phyloP scores from a whole-genome alignment of 2,329 filamentous ascomycete species.

The Pseudogymnoascus sp. region DNA sequence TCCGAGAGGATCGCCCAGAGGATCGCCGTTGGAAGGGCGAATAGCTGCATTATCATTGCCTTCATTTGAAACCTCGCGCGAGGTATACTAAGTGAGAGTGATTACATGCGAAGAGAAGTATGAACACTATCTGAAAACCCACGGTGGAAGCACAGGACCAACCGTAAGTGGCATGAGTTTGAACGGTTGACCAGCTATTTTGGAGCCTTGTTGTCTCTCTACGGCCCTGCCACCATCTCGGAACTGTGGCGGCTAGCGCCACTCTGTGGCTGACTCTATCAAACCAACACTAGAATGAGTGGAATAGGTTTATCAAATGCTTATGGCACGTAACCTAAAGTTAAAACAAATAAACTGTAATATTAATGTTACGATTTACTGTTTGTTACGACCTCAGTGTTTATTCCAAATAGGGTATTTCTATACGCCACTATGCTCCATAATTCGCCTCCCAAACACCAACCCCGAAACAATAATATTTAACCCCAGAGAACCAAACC shows the following conservation, averaged over 20 bases:
- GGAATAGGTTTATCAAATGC: neutral
- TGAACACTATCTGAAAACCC: neutral
- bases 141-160: neutral
- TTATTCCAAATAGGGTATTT: conserved; percentile 1
- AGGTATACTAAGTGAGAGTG: neutral
- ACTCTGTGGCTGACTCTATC: neutral
- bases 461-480: neutral
- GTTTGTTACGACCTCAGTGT: neutral
- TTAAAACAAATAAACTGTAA: neutral
- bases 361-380: neutral
- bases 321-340: neutral
- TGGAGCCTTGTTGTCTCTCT: conserved; percentile 1
- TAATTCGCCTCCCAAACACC: conserved; percentile 3
- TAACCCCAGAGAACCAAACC: neutral
- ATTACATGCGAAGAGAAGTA: neutral
- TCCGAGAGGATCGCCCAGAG: conserved; percentile 3
- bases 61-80: neutral
- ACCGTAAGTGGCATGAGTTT: conserved; percentile 1
- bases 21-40: neutral
- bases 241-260: neutral
- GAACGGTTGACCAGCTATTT: neutral
- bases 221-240: neutral
- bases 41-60: neutral
- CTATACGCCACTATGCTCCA: neutral
- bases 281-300: neutral